These are phyloP conservation scores for Pleurotus tuber-regium DNA, from an alignment of 768 basidiomycete species.

Conservation along the genomic window DNA sequence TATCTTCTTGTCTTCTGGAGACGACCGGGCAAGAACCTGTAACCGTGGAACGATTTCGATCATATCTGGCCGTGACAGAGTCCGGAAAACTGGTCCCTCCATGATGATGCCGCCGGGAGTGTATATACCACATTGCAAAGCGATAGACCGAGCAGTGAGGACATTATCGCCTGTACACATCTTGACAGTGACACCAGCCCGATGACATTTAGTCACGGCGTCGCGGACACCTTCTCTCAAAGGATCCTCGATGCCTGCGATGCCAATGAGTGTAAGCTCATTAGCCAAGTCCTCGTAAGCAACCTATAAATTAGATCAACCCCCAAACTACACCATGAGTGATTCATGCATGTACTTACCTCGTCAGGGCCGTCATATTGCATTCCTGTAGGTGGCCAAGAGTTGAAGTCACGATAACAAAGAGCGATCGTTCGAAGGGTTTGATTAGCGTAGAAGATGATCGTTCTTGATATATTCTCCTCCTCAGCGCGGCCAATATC, in stretches of 20 bases:
- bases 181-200: constrained; percentile 90
- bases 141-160: constrained; percentile 94
- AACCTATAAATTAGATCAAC: constrained; percentile 38
- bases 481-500: constrained; percentile 63
- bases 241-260: constrained; percentile 96
- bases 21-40: constrained; percentile 96
- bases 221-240: constrained; percentile 86
- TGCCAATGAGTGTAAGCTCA: constrained; percentile 82
- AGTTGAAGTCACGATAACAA: constrained; percentile 84
- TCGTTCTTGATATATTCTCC: constrained; percentile 88
- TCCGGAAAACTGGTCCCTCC: constrained; percentile 94
- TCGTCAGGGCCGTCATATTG: constrained; percentile 45
- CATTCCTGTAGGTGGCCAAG: constrained; percentile 74
- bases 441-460: constrained; percentile 98
- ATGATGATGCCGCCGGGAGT: constrained; percentile 93
- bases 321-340: background rate
- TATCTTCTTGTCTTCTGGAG: constrained; percentile 94
- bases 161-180: constrained; percentile 99
- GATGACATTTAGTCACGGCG: constrained; percentile 84
- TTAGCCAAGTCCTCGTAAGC: constrained; percentile 65
- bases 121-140: constrained; percentile 94
- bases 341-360: constrained; percentile 30
- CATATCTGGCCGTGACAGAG: constrained; percentile 66
- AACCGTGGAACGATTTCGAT: constrained; percentile 85
- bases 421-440: constrained; percentile 91